Percentiles rank a stretch among this genome's conserved stretches.
phyloP scores from a whole-genome alignment of 2,329 filamentous ascomycete genomes.

The Fusarium nematophilum region DNA sequence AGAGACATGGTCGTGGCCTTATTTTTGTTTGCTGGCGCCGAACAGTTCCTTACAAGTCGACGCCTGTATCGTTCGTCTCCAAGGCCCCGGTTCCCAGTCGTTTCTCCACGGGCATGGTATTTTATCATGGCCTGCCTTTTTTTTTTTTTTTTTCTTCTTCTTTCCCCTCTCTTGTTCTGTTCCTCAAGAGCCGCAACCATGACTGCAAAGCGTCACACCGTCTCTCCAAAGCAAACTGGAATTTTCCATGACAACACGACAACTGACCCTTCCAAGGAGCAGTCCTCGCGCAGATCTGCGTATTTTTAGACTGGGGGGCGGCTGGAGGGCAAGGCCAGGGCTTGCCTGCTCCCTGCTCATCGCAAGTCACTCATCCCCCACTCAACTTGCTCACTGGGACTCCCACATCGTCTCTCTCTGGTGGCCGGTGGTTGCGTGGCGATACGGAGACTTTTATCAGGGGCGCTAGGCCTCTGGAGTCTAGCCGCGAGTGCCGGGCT shows the following conservation, averaged over 20 bases:
- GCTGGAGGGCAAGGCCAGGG: conserved; percentile 23
- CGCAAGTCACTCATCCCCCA: conserved; percentile 34
- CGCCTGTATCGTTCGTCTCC: conserved; percentile 15
- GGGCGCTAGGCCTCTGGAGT: conserved; percentile 23
- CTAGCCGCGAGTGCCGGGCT: conserved; percentile 29
- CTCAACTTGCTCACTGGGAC: conserved; percentile 13
- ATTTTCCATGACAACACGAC: conserved; percentile 23
- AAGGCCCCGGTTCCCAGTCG: conserved; percentile 14
- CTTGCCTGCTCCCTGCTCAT: conserved; percentile 27
- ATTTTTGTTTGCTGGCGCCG: conserved; percentile 19
- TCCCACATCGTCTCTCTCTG: conserved; percentile 17
- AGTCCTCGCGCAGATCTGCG: conserved; percentile 24
- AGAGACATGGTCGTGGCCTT: conserved; percentile 30
- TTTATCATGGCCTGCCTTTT: not conserved
- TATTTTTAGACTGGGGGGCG: conserved; percentile 44
- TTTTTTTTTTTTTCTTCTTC: not conserved
- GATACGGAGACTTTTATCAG: conserved; percentile 27
- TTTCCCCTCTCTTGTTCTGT: not conserved
- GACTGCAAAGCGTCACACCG: conserved; percentile 9
- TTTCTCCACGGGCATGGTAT: conserved; percentile 17
- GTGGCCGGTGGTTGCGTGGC: conserved; percentile 32
- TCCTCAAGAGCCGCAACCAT: conserved; percentile 9
- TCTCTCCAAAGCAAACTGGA: conserved; percentile 13
- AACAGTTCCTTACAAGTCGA: conserved; percentile 9
- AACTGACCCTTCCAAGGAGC: conserved; percentile 10